These are phyloP conservation scores for Aspergillus calidoustus DNA, from an alignment of 2,329 filamentous ascomycete species.

Conservation along the genomic window DNA sequence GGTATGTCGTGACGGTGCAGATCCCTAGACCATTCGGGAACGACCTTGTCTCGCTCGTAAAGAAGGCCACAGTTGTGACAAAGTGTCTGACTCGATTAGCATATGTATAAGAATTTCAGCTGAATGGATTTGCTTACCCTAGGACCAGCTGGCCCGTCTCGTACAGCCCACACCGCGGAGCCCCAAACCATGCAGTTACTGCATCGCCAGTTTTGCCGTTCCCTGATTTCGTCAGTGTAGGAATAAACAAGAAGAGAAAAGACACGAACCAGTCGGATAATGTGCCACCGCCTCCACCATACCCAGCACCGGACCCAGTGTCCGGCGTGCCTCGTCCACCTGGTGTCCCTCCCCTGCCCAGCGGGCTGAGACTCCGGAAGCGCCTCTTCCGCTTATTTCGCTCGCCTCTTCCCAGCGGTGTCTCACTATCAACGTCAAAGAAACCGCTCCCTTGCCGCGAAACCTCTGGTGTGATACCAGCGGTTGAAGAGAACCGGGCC, in stretches of 20 bases:
- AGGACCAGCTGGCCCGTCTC: constrained; percentile 84
- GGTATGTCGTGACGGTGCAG: constrained; percentile 61
- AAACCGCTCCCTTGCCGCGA: constrained; percentile 64
- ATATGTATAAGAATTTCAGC: neutral
- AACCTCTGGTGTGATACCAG: constrained; percentile 77
- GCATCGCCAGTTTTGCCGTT: constrained; percentile 85
- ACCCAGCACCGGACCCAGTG: constrained; percentile 62
- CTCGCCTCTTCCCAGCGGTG: constrained; percentile 89
- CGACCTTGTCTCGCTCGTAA: constrained; percentile 82
- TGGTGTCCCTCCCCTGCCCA: constrained; percentile 69
- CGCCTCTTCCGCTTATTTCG: constrained; percentile 93
- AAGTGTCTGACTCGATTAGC: constrained; percentile 64
- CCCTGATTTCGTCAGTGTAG: constrained; percentile 50
- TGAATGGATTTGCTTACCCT: constrained; percentile 63
- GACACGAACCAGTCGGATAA: constrained; percentile 64
- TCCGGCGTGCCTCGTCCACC: constrained; percentile 81
- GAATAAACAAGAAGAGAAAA: neutral
- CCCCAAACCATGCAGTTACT: constrained; percentile 87
- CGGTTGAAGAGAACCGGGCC: constrained; percentile 84
- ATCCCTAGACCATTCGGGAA: constrained; percentile 77
- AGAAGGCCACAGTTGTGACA: constrained; percentile 92
- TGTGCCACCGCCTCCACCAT: constrained; percentile 68
- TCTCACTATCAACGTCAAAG: constrained; percentile 67
- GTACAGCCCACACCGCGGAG: constrained; percentile 88
- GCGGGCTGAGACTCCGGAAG: constrained; percentile 85